Evolutionary conservation across 2,329 filamentous ascomycete genomes (phyloP), one percentile per base, ranked within the genome.

Genomic region (Claviceps maximensis): DNA sequence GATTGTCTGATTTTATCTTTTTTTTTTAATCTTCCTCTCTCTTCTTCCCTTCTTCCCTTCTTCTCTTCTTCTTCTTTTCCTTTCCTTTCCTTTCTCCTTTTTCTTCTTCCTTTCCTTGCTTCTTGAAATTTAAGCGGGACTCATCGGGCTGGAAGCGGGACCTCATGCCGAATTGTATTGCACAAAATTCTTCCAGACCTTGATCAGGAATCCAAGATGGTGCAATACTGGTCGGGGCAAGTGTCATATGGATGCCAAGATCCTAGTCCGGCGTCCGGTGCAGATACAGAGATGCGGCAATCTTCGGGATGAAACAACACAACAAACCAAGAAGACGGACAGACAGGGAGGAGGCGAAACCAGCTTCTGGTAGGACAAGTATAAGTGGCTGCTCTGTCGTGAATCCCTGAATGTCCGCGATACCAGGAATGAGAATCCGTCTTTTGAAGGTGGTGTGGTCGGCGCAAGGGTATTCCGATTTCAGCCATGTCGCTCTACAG

Each of bases 301-400:
- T 46, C 50, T 46, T 54, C 49, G 49, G 49, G 31, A 46, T 50
- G 41, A 45, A 21, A 46, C 50, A 31, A 33, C 17, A 40, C 19
- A 7, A 44, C 12, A 44, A 44, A 17, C 23, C n/a, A 44, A 12
- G 3, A 13, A 7, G 2, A 44, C 6, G 25, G 47, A 21, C 53
- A 49, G 47, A 21, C 53, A 52, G 31, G 44, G 31, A 41, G 19
- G n/a, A 49, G 44, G 23, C 47, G n/a, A 47, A 48, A 31, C 21
- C n/a, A 44, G 29, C 29, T 29, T 21, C 46, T 19, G 41, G 53
- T 54, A 47, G 49, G 38, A 54, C 47, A 54, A 36, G 25, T 46
- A 49, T 25, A 10, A 12, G 47, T 49, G 29, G 50, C 50, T 52
- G 50, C 41, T 52, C 50, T 54, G 53, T 23, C 23, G 49, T 49